These are phyloP conservation scores for Gossypium herbaceum DNA, from an alignment of 345 rosid species.

Conservation along the genomic window DNA sequence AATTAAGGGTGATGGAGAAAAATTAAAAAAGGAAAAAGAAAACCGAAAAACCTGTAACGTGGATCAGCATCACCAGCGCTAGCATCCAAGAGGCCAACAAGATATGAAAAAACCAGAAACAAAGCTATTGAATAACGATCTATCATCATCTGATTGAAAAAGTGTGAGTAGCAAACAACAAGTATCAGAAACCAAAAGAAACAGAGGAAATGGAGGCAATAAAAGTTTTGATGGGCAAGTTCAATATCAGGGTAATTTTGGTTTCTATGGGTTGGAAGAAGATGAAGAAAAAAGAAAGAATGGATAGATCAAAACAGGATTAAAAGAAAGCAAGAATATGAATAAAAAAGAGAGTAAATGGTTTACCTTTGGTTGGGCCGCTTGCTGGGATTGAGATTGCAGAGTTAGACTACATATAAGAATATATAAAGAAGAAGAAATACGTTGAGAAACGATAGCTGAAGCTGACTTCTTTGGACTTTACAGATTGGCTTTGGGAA, in stretches of 20 bases:
- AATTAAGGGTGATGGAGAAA: background rate
- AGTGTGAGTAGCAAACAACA: background rate
- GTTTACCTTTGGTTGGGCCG: background rate
- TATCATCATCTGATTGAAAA: background rate
- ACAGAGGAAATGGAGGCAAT: background rate
- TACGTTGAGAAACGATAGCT: background rate
- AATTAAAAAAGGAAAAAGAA: background rate
- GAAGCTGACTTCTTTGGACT: background rate
- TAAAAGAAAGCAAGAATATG: background rate
- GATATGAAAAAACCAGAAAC: background rate
- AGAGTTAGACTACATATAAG: background rate
- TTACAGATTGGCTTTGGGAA: background rate
- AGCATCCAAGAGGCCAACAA: conserved; percentile 29
- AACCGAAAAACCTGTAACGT: conserved; percentile 45
- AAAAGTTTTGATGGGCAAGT: background rate
- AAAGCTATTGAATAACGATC: conserved; percentile 8
- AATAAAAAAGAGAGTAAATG: background rate
- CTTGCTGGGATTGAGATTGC: background rate
- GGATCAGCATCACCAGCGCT: conserved; percentile 79
- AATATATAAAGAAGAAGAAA: background rate
- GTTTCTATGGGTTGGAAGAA: background rate
- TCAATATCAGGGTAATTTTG: background rate
- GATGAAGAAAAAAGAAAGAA: background rate
- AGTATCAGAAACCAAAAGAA: background rate
- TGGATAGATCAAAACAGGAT: background rate